Evolutionary conservation across 2,329 filamentous ascomycete species (phyloP), one percentile per base, ranked within the genome.

Genomic region (Metarhizium guizhouense): DNA sequence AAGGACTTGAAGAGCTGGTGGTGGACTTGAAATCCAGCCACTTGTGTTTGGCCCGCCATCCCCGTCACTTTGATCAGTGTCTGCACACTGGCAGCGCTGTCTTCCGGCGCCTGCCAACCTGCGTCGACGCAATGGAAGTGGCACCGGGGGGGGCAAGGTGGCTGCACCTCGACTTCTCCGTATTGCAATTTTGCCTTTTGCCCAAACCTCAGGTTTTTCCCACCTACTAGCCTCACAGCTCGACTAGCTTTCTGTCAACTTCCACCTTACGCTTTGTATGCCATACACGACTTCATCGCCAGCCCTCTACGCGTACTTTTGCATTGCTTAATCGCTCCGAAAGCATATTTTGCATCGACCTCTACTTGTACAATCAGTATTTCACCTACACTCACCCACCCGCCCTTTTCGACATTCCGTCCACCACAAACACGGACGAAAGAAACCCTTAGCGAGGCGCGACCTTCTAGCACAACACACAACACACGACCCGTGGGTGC

Each of bases 131-230:
- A 4, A 25, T 34, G 32, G 32, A 34, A 11, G 32, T 11, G 32
- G 10, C 32, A 7, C 32, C 32, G 32, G 4, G 32, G 10, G 32
- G 10, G 32, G 32, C 32, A 11, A 34, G 32, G 32, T 34, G 32
- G 32, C 32, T 34, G 32, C 32, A 34, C 32, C 32, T 30, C 45
- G 45, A 48, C 45, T 16, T 51, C 57, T 58, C 51, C 55, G 52
- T 58, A 59, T 57, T 69, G 63, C 66, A 67, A 66, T 64, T 67
- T 69, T 68, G 61, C 60, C 60, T 61, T 63, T 62, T 59, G 60
- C 60, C 25, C 54, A 61, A 65, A 68, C 64, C 63, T 67, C 60
- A 65, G 66, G 68, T 64, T 68, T 71, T 70, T 65, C 60, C 60
- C 59, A 60, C 64, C 63, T 59, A 55, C 60, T 51, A 18, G 20